Conservation (phyloP, 306 rosid species). For the Trichosanthes cucumerina region DNA sequence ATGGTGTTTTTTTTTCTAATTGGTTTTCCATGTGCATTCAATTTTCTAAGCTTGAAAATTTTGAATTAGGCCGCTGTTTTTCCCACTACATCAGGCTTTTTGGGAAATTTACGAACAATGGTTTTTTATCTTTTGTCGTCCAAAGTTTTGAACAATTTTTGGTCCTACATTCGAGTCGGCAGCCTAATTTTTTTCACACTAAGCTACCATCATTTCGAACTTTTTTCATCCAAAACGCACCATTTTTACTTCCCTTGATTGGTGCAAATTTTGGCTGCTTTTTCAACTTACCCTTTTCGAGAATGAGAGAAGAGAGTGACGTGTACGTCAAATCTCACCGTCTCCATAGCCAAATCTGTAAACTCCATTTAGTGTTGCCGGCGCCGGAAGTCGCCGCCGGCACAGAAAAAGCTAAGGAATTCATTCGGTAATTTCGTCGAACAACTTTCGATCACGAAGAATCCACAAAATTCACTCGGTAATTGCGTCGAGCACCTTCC, state of each 20-base stretch:
- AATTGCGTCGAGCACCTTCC: background rate
- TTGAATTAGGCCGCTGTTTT: background rate
- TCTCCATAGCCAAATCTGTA: background rate
- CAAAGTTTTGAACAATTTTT: background rate
- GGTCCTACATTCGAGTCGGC: background rate
- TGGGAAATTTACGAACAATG: background rate
- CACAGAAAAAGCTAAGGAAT: background rate
- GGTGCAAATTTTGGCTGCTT: background rate
- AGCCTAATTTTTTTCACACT: background rate
- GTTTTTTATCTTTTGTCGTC: background rate
- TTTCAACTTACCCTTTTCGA: background rate
- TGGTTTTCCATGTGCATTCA: slow-evolving; percentile 4
- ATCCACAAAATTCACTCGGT: background rate
- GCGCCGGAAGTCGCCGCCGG: background rate
- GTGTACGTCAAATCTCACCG: background rate
- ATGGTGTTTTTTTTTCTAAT: background rate
- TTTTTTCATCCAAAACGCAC: background rate
- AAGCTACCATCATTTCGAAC: background rate
- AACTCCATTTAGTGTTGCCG: background rate
- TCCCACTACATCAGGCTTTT: background rate
- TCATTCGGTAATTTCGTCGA: background rate
- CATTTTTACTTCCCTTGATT: slow-evolving; percentile 1
- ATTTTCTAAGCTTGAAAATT: background rate
- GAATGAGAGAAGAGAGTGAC: background rate
- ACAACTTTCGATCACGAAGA: background rate